A percentile compares a stretch with the other conserved stretches of the same genome.
Evolutionary conservation across 2,329 filamentous ascomycete genomes (phyloP).

Genomic region (Trichoderma sp.): DNA sequence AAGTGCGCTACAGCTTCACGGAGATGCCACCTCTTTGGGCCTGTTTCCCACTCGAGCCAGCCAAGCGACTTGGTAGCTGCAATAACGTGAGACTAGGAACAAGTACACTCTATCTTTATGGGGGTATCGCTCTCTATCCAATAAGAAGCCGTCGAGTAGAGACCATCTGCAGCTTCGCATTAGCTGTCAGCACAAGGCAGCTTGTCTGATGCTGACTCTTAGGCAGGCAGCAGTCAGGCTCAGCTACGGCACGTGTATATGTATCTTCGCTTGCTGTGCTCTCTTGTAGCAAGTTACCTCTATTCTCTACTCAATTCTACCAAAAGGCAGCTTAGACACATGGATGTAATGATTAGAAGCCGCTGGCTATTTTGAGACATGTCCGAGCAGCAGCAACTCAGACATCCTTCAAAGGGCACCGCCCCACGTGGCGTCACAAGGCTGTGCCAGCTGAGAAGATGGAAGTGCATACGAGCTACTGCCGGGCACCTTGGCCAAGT

Average conservation of each 20-base stretch:
- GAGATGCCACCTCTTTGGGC: background rate
- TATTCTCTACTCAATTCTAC: background rate
- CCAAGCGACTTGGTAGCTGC: background rate
- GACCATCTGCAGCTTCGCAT: conserved; percentile 11
- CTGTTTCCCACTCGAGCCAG: background rate
- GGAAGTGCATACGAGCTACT: conserved; percentile 3
- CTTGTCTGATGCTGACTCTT: background rate
- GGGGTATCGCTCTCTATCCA: background rate
- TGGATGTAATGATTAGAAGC: background rate
- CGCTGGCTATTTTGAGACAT: background rate
- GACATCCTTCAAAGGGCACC: background rate
- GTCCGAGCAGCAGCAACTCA: background rate
- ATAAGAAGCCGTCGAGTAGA: background rate
- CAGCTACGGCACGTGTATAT: background rate
- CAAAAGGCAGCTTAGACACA: background rate
- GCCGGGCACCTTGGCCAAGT: background rate
- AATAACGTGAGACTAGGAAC: background rate
- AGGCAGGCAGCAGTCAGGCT: background rate
- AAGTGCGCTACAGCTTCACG: background rate
- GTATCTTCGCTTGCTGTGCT: background rate
- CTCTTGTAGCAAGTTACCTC: background rate
- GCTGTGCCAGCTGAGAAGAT: conserved; percentile 19
- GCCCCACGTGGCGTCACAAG: conserved; percentile 19
- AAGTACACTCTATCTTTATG: background rate
- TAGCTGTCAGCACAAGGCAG: conserved; percentile 18